A percentile compares a stretch with the other conserved stretches of the same genome.
These are phyloP conservation scores for Plasmodium ovale DNA, from an alignment of 169 alveolate genomes.

Conservation along the genomic window DNA sequence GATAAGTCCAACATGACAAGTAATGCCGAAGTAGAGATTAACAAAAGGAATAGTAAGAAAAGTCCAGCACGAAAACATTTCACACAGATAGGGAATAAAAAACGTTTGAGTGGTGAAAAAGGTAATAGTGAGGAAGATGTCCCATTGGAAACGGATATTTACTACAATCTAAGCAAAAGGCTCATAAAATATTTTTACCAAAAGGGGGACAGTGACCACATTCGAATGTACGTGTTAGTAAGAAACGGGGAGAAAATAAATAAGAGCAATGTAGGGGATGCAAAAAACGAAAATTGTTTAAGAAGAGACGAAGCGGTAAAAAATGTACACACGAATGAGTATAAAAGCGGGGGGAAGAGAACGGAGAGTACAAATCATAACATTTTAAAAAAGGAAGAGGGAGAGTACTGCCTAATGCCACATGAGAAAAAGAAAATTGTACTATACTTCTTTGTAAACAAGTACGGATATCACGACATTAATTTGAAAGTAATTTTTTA, in stretches of 20 bases:
- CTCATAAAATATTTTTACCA: slow-evolving; percentile 57
- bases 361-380: not conserved
- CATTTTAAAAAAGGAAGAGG: slow-evolving; percentile 36
- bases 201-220: slow-evolving; percentile 31
- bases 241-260: slow-evolving; percentile 5
- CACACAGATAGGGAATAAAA: not conserved
- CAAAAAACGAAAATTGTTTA: not conserved
- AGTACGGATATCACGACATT: slow-evolving; percentile 65
- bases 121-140: not conserved
- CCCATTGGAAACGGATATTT: not conserved
- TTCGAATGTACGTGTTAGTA: slow-evolving; percentile 41
- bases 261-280: not conserved
- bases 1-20: not conserved
- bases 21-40: not conserved
- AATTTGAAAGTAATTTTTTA: slow-evolving; percentile 34
- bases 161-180: slow-evolving; percentile 34
- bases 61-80: not conserved
- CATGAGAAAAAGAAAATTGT: slow-evolving; percentile 55
- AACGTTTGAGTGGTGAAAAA: not conserved
- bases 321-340: not conserved
- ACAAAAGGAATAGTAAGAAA: not conserved
- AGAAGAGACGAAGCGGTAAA: not conserved
- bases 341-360: not conserved
- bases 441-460: slow-evolving; percentile 56
- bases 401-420: slow-evolving; percentile 30